These are phyloP conservation scores for Candolleomyces aberdarensis DNA, from an alignment of 768 basidiomycete genomes.

Conservation along the genomic window DNA sequence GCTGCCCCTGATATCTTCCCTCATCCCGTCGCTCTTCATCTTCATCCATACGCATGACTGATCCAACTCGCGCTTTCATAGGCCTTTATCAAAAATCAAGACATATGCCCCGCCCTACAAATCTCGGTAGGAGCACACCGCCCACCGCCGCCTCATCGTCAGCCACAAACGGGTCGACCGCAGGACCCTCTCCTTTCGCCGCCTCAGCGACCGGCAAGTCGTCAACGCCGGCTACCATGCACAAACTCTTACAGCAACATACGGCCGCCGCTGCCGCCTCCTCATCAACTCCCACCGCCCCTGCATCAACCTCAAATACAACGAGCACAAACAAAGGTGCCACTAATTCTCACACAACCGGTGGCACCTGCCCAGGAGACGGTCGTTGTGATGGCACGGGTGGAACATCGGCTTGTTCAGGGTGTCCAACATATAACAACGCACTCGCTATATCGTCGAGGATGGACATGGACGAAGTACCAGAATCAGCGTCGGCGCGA, in stretches of 20 bases:
- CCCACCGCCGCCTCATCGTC: constrained; percentile 10
- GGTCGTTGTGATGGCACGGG: constrained; percentile 98
- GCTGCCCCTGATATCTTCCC: background rate
- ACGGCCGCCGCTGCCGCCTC: constrained; percentile 6
- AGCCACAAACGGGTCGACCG: background rate
- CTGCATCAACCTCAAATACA: constrained; percentile 15
- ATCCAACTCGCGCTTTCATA: constrained; percentile 25
- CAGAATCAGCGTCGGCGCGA: constrained; percentile 8
- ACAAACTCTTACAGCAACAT: constrained; percentile 11
- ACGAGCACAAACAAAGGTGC: constrained; percentile 13
- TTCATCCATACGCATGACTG: background rate
- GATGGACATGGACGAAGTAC: constrained; percentile 30
- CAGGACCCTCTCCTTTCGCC: constrained; percentile 6
- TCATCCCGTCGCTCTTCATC: background rate
- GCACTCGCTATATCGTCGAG: constrained; percentile 46
- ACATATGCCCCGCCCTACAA: constrained; percentile 69
- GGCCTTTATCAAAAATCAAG: constrained; percentile 86
- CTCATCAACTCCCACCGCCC: constrained; percentile 7
- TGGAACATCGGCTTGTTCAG: constrained; percentile 87
- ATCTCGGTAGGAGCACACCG: constrained; percentile 43
- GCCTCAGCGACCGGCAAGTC: background rate
- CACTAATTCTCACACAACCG: constrained; percentile 7
- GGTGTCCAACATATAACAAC: constrained; percentile 98
- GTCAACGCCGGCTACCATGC: constrained; percentile 9
- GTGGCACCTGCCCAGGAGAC: constrained; percentile 95